phyloP scores from a whole-genome alignment of 352 stramenopile genomes.

The Pythium brassicae region DNA sequence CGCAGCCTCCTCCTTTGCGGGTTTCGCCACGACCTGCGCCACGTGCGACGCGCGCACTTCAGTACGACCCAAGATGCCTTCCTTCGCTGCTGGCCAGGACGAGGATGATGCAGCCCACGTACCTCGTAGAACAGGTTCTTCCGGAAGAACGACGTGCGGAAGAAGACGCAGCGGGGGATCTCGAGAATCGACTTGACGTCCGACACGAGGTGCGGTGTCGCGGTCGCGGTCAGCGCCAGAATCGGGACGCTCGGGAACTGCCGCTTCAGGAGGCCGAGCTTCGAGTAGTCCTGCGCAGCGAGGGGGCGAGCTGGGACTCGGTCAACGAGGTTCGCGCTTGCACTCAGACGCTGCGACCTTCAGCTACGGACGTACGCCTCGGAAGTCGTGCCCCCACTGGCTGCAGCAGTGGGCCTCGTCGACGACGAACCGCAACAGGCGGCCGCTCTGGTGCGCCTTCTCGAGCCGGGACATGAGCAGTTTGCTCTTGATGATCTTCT shows the following conservation, averaged over 20 bases:
- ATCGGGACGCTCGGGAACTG: conserved; percentile 90
- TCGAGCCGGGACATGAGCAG: conserved; percentile 89
- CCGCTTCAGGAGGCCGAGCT: conserved; percentile 87
- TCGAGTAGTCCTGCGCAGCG: conserved; percentile 81
- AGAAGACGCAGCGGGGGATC: conserved; percentile 78
- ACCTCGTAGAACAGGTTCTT: conserved; percentile 91
- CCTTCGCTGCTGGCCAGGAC: no score
- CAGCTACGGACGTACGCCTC: conserved; percentile 30
- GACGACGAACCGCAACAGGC: conserved; percentile 91
- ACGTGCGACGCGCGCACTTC: neutral
- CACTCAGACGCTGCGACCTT: no score
- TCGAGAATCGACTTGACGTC: conserved; percentile 75
- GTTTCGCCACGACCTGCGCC: conserved; percentile 36
- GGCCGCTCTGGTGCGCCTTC: conserved; percentile 71
- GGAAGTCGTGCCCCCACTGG: conserved; percentile 84
- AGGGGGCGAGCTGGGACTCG: no score
- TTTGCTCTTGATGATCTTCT: conserved; percentile 90
- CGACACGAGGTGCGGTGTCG: conserved; percentile 62
- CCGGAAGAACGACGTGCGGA: conserved; percentile 88
- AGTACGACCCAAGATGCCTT: no score
- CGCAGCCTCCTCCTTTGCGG: conserved; percentile 38
- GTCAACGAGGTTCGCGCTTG: no score
- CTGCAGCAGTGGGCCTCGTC: conserved; percentile 88
- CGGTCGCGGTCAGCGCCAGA: conserved; percentile 88
- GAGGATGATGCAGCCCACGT: no score